Conservation (phyloP, 2,329 filamentous ascomycete genomes). For the Macroventuria anomochaeta region DNA sequence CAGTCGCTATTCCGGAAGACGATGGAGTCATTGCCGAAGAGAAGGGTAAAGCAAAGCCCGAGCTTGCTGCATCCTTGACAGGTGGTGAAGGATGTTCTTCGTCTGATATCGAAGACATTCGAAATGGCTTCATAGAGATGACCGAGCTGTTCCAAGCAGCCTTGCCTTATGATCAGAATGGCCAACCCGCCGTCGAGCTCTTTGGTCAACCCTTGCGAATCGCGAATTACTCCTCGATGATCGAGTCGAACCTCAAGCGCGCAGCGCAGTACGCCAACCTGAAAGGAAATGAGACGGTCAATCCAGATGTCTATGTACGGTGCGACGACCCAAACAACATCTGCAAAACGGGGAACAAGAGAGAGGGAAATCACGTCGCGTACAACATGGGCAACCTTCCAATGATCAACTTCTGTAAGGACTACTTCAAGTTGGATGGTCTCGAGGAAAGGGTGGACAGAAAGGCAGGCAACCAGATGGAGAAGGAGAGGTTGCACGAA, state of each 20-base stretch:
- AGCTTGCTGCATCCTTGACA: conserved; percentile 35
- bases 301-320: conserved; percentile 42
- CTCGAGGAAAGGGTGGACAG: conserved; percentile 35
- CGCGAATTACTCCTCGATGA: conserved; percentile 38
- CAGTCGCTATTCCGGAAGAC: conserved; percentile 31
- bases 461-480: conserved; percentile 30
- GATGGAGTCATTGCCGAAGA: conserved; percentile 35
- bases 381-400: conserved; percentile 48
- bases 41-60: conserved; percentile 20
- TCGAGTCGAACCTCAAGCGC: conserved; percentile 36
- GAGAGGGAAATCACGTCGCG: conserved; percentile 39
- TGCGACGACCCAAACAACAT: conserved; percentile 44
- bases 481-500: conserved; percentile 32
- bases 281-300: conserved; percentile 30
- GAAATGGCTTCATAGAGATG: conserved; percentile 44
- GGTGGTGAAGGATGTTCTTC: conserved; percentile 41
- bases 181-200: conserved; percentile 36
- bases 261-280: conserved; percentile 40
- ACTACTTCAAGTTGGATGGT: conserved; percentile 37
- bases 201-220: conserved; percentile 34
- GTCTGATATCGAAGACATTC: conserved; percentile 35
- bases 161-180: conserved; percentile 29
- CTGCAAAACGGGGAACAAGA: conserved; percentile 35
- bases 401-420: conserved; percentile 43
- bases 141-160: conserved; percentile 37